These are phyloP conservation scores for Trichoderma asperellum DNA, from an alignment of 2,329 filamentous ascomycete species.

Conservation along the genomic window DNA sequence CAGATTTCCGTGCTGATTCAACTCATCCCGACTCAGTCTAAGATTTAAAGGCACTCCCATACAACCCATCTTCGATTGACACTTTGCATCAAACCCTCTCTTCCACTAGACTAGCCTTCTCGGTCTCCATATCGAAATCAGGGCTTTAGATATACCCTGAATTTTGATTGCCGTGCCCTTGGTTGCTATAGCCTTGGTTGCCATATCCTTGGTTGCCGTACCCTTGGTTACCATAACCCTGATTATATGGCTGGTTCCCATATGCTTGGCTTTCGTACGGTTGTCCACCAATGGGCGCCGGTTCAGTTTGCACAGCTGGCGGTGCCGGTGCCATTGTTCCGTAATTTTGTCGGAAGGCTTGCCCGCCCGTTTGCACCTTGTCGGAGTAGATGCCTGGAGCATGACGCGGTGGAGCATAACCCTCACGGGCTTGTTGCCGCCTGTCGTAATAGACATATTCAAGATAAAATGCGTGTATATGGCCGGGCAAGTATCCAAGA, in stretches of 20 bases:
- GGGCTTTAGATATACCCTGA: background rate
- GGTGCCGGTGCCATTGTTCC: slow-evolving; percentile 51
- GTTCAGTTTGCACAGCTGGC: background rate
- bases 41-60: background rate
- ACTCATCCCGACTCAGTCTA: background rate
- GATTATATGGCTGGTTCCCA: background rate
- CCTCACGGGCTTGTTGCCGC: slow-evolving; percentile 63
- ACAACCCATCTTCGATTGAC: background rate
- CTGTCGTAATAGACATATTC: slow-evolving; percentile 84
- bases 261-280: slow-evolving; percentile 3
- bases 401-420: slow-evolving; percentile 55
- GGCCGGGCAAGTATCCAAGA: slow-evolving; percentile 74
- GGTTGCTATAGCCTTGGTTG: background rate
- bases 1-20: background rate
- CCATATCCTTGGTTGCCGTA: background rate
- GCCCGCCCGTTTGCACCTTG: slow-evolving; percentile 72
- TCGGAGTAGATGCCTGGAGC: slow-evolving; percentile 75
- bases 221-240: background rate
- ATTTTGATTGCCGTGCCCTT: background rate
- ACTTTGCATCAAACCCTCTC: background rate
- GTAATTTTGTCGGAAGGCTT: slow-evolving; percentile 48
- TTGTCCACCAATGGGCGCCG: slow-evolving; percentile 5
- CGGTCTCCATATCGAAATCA: background rate
- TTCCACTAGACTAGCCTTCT: background rate
- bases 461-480: slow-evolving; percentile 79